These are phyloP conservation scores for Pterulicium gracile DNA, from an alignment of 1,284 basidiomycete species.

Conservation along the genomic window DNA sequence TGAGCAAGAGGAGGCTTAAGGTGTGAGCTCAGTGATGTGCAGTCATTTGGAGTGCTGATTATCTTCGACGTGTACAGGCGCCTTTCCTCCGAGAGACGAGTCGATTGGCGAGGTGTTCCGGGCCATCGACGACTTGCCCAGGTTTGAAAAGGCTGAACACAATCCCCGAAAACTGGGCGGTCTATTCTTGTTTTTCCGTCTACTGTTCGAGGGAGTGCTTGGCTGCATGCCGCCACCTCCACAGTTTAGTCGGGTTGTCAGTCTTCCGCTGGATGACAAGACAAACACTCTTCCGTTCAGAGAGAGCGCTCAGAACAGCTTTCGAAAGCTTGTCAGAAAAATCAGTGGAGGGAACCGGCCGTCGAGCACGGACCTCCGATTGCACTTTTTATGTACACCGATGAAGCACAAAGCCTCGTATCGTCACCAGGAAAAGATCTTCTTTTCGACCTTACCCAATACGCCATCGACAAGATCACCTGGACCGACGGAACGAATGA, in stretches of 20 bases:
- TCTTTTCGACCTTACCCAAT: neutral
- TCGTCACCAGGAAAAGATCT: neutral
- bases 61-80: too few relatives aligned
- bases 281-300: too few relatives aligned
- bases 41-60: too few relatives aligned
- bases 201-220: neutral
- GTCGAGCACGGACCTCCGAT: too few relatives aligned
- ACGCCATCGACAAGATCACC: neutral
- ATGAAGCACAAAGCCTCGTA: neutral
- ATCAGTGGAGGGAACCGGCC: too few relatives aligned
- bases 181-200: neutral
- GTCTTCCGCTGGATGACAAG: too few relatives aligned
- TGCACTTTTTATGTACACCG: too few relatives aligned
- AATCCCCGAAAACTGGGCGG: neutral
- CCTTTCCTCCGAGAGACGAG: neutral
- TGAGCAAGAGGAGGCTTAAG: neutral
- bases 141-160: too few relatives aligned
- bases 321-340: too few relatives aligned
- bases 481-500: neutral
- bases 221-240: neutral
- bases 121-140: neutral
- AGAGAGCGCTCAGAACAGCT: too few relatives aligned
- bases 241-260: too few relatives aligned
- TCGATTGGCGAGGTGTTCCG: neutral
- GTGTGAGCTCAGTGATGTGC: too few relatives aligned